A percentile compares a stretch with the other conserved stretches of the same genome.
Evolutionary conservation across 164 flowering plant species (phyloP).

Genomic region (Umbilicus rupestris): DNA sequence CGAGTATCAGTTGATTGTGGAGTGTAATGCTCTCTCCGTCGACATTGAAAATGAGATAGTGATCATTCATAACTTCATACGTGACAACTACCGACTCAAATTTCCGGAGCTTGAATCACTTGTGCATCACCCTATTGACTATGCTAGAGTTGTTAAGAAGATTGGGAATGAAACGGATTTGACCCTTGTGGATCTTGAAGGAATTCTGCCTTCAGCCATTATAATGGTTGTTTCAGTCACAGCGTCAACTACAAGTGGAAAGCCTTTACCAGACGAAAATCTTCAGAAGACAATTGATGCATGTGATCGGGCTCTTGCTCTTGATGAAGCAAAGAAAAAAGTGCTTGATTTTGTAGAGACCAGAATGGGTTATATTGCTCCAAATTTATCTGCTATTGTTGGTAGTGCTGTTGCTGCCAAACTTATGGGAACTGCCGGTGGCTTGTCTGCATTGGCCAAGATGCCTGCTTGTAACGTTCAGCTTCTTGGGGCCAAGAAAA

Average conservation of each 20-base stretch:
- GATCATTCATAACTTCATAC: constrained; percentile 85
- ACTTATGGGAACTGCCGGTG: constrained; percentile 98
- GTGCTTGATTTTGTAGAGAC: constrained; percentile 93
- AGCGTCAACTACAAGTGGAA: constrained; percentile 87
- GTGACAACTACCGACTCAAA: constrained; percentile 79
- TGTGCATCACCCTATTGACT: constrained; percentile 95
- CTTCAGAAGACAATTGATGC: constrained; percentile 78
- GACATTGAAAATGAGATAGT: constrained; percentile 90
- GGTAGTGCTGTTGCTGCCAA: constrained; percentile 99
- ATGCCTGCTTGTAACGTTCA: constrained; percentile 99
- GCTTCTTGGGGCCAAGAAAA: constrained; percentile 86
- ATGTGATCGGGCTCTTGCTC: constrained; percentile 88
- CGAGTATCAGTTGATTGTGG: constrained; percentile 87
- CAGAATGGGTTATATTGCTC: constrained; percentile 94
- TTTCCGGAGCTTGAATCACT: constrained; percentile 95
- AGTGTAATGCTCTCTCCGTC: constrained; percentile 80
- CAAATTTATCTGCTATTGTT: constrained; percentile 89
- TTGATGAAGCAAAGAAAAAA: constrained; percentile 75
- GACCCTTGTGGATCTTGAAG: constrained; percentile 92
- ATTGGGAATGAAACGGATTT: constrained; percentile 86
- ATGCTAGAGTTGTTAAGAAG: constrained; percentile 92
- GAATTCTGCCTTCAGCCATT: constrained; percentile 82
- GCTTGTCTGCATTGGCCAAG: constrained; percentile 73
- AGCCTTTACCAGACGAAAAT: constrained; percentile 80
- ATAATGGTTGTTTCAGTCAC: constrained; percentile 97